Evolutionary conservation across 2,329 filamentous ascomycete genomes (phyloP), one percentile per base, ranked within the genome.

Genomic region (Trichoderma hamatum): DNA sequence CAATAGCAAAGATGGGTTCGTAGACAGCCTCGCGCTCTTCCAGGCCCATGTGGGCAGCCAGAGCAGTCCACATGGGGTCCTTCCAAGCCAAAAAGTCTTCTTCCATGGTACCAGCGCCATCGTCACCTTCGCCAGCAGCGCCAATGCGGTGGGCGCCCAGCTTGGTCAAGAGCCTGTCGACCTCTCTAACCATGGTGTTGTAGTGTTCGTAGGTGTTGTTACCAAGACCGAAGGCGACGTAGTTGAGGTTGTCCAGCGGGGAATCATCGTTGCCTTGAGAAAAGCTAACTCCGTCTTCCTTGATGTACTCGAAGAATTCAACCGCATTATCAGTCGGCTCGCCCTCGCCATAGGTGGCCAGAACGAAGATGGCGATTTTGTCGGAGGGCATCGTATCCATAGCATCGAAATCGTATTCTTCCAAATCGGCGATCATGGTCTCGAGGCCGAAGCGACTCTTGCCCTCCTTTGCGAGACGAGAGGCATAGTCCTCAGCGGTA

Each of bases 141-240:
- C 96, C 94, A 74, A 99, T 93, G 73, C 93, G 88, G 77, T 89
- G 86, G 14, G 92, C 96, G 71, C 96, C 96, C 24, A 97, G 85
- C 76, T 92, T 95, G 76, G 89, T 85, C 70, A 99, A 84, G 71
- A 89, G 90, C 79, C 91, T 89, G 82, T 96, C 89, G 69, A 98
- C 90, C 72, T 95, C 92, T 79, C 95, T 93, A 70, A 99, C 94
- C 93, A 99, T 97, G 64, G 92, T 92, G 84, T 99, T 99, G 86
- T 97, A 99, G 85, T 99, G 96, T 79, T 99, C 96, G 79, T 99
- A 99, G 32, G 96, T 98, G 85, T 98, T 99, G 86, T 99, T 99
- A 74, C 96, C 96, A 49, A 99, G 89, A 76, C 96, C 96, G 76
- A 99, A 99, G 69, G 94, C 88, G 76, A 99, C 94, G 78, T 94